Conservation (phyloP, 345 rosid species). For the Eucalyptus sp. region DNA sequence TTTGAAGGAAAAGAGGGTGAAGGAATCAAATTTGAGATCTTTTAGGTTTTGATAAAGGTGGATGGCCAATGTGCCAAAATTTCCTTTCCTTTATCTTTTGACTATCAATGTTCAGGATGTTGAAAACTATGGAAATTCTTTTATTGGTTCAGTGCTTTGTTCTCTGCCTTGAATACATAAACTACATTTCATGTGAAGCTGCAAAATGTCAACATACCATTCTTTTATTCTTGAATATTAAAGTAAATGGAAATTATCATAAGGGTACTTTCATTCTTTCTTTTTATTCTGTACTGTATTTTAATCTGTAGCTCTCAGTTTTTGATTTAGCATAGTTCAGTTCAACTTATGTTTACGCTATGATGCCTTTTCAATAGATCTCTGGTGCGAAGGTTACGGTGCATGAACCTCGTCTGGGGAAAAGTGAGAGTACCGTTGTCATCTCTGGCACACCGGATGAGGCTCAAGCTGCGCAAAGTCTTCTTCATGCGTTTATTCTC, state of each 20-base stretch:
- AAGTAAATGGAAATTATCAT: neutral
- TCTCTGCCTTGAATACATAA: neutral
- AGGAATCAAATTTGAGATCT: neutral
- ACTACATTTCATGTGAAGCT: neutral
- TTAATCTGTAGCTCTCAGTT: neutral
- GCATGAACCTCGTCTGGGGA: conserved; percentile 67
- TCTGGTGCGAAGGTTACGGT: conserved; percentile 92
- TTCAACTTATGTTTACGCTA: conserved; percentile 10
- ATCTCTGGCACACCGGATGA: conserved; percentile 94
- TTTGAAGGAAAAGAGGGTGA: neutral
- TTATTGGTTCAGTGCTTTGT: neutral
- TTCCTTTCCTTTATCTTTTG: neutral
- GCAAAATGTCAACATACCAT: neutral
- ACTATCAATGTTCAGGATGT: neutral
- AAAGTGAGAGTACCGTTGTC: conserved; percentile 72
- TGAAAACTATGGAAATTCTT: neutral
- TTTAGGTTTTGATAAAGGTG: neutral
- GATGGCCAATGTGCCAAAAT: neutral
- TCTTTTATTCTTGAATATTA: neutral
- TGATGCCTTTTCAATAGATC: conserved; percentile 39
- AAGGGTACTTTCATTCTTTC: neutral
- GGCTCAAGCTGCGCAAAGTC: conserved; percentile 94
- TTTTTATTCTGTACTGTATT: neutral
- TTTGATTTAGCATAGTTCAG: neutral
- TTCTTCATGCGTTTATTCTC: conserved; percentile 89